Base-by-base conservation (phyloP, 164 flowering plant genomes). In the Amborella trichopoda region DNA sequence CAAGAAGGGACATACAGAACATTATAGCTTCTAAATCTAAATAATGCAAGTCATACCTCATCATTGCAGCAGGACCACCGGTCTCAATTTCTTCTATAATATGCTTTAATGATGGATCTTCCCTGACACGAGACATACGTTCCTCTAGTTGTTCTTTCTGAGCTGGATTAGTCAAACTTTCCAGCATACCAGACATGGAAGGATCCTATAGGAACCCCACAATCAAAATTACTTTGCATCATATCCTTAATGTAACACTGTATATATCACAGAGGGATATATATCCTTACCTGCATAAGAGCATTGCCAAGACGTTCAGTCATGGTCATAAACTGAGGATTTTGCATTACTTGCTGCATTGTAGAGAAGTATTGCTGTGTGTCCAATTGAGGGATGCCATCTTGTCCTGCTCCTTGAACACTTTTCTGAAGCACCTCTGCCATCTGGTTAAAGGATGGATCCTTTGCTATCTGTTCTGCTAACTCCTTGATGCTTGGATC, bases 271-370 rank as follows among this genome's bases (percentile, higher is more conserved):
- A 32, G 36, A n/a, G 36, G n/a, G n/a, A 32, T 10, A 10, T 32
- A 23, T 46, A 24, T 23, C 39, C 5, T 10, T 68, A 86, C 98
- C 94, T 83, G 91, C 80, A 90, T 78, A 26, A 90, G 58, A 37
- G 91, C 83, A 70, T 50, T 80, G 51, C 98, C 98, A 71, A 90
- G 96, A 36, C 80, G 86, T 64, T 90, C 96, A 58, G 98, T 93
- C 98, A 90, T 87, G 49, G 71, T 70, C 96, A 86, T 81, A 60
- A 86, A 89, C 28, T 83, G 81, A 49, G 96, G 98, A 62, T 87
- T 91, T 64, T 81, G 80, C 95, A 87, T 91, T 59, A 87, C 98
- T 59, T 87, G 93, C 63, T 83, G 93, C 95, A 91, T 81, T 44
- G 95, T 81, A 28, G 83, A 47, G 44, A 58, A 62, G 44, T 87